Base-by-base conservation (phyloP, 495 filamentous ascomycete genomes). In the Aspergillus heteromorphus region DNA sequence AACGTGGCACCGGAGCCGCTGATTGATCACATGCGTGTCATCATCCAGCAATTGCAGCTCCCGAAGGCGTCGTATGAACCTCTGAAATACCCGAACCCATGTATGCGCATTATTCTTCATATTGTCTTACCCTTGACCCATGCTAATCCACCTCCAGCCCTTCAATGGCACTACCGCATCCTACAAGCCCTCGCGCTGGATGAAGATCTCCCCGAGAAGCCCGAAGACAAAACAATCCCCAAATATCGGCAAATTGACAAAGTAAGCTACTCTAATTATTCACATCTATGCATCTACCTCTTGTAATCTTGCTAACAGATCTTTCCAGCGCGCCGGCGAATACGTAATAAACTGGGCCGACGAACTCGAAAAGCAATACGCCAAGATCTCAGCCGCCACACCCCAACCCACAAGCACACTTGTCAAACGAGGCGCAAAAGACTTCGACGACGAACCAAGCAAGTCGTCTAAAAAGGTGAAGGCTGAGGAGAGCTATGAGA, bases 131-230 rank as follows among this genome's bases (percentile, higher is more conserved):
- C 9, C 17, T 48, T 49, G 55, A 66, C 31, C 64, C 4, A n/a
- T 5, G 34, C 34, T 38, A n/a, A 21, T 14, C 19, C 4, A 2
- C 9, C 13, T n/a, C 0, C 47, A 57, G 81, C 87, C 1, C 80
- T 99, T 49, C 95, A 99, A 76, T 99, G 95, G 95, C 92, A 96
- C 69, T 99, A 97, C 72, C 86, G 85, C 42, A 92, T 97, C 40
- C 74, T 99, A 4, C 95, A 99, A 68, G 89, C 89, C 5, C 79
- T 96, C 42, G 95, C 95, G 1, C 70, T 99, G 11, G 91, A 96
- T 27, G 95, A 99, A 64, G 93, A 97, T 45, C 67, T 92, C 17
- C 95, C 95, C 0, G 86, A 88, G 23, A 74, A 80, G 42, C 79
- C 85, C 1, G 85, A 92, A 29, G 95, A 99, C 63, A 86, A 87